Percentiles rank a stretch among this genome's conserved stretches.
Conservation (phyloP, 495 filamentous ascomycete species). For the Aspergillus cavernicola region DNA sequence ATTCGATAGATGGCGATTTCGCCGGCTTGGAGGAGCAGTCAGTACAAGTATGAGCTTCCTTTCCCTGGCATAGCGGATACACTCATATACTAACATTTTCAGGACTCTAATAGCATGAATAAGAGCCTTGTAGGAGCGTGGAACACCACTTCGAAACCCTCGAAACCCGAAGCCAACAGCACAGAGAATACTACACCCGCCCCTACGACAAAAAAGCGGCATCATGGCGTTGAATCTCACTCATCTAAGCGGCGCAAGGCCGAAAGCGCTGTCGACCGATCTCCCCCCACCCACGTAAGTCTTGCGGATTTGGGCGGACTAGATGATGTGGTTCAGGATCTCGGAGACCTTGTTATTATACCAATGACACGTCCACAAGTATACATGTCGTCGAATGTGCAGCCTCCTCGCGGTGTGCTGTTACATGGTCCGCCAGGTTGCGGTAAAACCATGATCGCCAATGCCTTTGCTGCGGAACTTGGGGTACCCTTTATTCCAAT, state of each 20-base stretch:
- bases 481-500: conserved; percentile 85
- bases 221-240: conserved; percentile 62
- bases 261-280: conserved; percentile 53
- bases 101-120: conserved; percentile 71
- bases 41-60: conserved; percentile 24
- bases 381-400: conserved; percentile 54
- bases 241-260: conserved; percentile 62
- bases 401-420: conserved; percentile 81
- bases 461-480: conserved; percentile 82
- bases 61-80: neutral
- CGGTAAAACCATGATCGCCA: conserved; percentile 91
- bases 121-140: conserved; percentile 68
- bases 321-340: conserved; percentile 69
- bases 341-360: conserved; percentile 77
- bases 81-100: conserved; percentile 2
- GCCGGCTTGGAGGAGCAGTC: conserved; percentile 55
- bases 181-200: conserved; percentile 17
- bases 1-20: conserved; percentile 59
- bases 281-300: conserved; percentile 70
- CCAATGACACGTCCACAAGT: conserved; percentile 74
- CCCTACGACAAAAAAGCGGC: conserved; percentile 44
- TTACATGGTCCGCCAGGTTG: conserved; percentile 92
- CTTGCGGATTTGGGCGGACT: conserved; percentile 83
- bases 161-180: conserved; percentile 30
- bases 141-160: conserved; percentile 47